Percentiles rank a stretch among this genome's conserved stretches.
phyloP scores from a whole-genome alignment of 352 stramenopile genomes.

The Phytophthora ohioensis region DNA sequence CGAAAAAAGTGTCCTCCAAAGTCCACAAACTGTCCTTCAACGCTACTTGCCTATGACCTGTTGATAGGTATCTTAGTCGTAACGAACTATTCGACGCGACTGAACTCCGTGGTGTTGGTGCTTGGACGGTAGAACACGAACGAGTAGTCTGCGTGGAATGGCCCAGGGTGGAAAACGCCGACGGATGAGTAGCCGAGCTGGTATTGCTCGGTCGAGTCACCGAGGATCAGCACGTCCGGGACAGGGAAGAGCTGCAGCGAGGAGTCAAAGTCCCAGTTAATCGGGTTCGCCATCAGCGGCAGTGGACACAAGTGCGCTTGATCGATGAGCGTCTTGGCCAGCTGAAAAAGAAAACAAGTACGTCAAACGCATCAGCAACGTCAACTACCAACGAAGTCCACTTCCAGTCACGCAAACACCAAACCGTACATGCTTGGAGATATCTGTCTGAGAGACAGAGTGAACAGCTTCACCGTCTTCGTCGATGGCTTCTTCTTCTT shows the following conservation, averaged over 20 bases:
- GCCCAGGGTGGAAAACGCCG: constrained; percentile 80
- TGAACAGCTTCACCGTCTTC: constrained; percentile 34
- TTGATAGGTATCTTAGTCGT: not conserved
- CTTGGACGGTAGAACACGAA: constrained; percentile 89
- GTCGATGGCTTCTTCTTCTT: constrained; percentile 35
- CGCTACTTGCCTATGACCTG: too few relatives aligned
- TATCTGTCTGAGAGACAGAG: constrained; percentile 59
- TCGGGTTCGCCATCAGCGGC: constrained; percentile 87
- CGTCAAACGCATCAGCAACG: constrained; percentile 12
- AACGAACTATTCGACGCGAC: constrained; percentile 67
- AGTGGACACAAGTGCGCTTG: constrained; percentile 94
- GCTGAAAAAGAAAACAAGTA: constrained; percentile 37
- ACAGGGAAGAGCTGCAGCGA: constrained; percentile 93
- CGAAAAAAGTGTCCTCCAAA: constrained; percentile 9
- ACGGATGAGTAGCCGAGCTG: constrained; percentile 86
- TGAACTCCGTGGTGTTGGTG: constrained; percentile 88
- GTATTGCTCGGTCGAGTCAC: constrained; percentile 85
- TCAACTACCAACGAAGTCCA: not conserved
- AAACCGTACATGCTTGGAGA: constrained; percentile 82
- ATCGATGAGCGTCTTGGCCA: constrained; percentile 92
- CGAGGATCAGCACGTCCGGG: constrained; percentile 90
- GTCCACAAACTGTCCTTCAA: not conserved
- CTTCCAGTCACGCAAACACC: constrained; percentile 7
- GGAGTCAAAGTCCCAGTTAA: constrained; percentile 95
- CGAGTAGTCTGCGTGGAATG: constrained; percentile 87